Base-by-base conservation (phyloP, 345 rosid genomes). In the Arabidopsis suecica region DNA sequence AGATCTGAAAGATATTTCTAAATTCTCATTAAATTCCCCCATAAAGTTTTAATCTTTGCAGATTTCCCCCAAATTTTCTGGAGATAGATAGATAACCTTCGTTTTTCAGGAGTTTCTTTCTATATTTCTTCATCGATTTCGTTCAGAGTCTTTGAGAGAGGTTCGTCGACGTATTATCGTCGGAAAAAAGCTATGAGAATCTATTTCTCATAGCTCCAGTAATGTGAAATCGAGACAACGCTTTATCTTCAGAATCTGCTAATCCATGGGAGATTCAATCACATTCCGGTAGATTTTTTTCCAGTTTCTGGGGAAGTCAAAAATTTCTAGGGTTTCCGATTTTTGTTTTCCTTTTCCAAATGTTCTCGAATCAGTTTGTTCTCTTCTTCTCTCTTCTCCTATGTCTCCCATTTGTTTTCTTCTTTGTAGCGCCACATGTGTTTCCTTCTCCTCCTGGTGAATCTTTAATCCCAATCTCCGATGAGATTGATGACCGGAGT, bases 401-500 rank as follows among this genome's bases (percentile, higher is more conserved):
- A n/a, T 84, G 75, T 51, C 76, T 83, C 54, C 86, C 86, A 7
- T 68, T 85, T 54, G 53, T 82, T 56, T 78, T 87, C 80, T 84
- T 86, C 82, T 70, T 84, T 8, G 69, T 75, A 9, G 83, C 86
- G n/a, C 84, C 86, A 18, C 91, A 80, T 6, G 71, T 85, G 61
- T 75, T 87, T 71, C 80, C 82, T 33, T 83, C 89, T 5, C 83
- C 88, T 3, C 83, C 89, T 37, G 69, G 76, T 4, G 84, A 87
- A 9, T 77, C 88, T 5, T 83, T 88, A 44, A 88, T 91, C 79
- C 82, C 97, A 42, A 60, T 80, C 72, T 73, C 87, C 58, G 97
- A 95, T 82, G 97, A 95, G 65, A 77, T 72, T 65, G 88, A 86
- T 55, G 97, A 95, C 80, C 91, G 85, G 60, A 37, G 78, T 42